Conservation (phyloP, 345 rosid genomes). For the Melaleuca alternifolia region DNA sequence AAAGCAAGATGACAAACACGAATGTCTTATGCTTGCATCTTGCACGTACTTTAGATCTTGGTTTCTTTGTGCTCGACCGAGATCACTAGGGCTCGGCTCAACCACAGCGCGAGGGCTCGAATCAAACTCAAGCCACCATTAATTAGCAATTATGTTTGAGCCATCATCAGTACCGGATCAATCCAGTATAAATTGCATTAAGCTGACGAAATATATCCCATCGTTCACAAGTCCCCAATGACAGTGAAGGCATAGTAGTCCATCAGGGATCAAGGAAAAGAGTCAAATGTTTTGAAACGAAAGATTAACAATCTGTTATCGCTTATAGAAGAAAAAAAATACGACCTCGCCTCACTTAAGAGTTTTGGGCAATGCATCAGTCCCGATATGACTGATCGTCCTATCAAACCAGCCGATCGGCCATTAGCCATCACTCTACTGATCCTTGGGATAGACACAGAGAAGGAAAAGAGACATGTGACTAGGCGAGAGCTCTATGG, state of each 20-base stretch:
- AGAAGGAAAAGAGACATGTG: background rate
- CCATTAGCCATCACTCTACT: background rate
- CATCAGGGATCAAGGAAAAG: background rate
- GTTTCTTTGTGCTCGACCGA: background rate
- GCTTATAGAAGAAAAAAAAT: background rate
- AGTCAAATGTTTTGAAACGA: background rate
- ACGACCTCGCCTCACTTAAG: background rate
- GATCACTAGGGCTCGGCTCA: background rate
- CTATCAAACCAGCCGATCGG: rapidly evolving
- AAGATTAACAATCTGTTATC: background rate
- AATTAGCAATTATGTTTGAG: background rate
- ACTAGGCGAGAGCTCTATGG: background rate
- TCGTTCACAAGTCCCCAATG: background rate
- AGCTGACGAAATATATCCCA: background rate
- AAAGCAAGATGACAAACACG: too few species aligned
- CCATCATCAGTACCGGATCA: background rate
- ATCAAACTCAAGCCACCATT: background rate
- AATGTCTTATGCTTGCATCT: too few species aligned
- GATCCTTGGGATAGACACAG: background rate
- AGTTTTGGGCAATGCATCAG: background rate
- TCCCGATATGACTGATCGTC: background rate
- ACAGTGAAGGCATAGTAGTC: background rate
- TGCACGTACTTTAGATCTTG: background rate
- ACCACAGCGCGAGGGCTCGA: background rate
- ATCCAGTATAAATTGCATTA: background rate